Evolutionary conservation across 306 rosid species (phyloP).

Genomic region (Cotoneaster glaucophyllus): DNA sequence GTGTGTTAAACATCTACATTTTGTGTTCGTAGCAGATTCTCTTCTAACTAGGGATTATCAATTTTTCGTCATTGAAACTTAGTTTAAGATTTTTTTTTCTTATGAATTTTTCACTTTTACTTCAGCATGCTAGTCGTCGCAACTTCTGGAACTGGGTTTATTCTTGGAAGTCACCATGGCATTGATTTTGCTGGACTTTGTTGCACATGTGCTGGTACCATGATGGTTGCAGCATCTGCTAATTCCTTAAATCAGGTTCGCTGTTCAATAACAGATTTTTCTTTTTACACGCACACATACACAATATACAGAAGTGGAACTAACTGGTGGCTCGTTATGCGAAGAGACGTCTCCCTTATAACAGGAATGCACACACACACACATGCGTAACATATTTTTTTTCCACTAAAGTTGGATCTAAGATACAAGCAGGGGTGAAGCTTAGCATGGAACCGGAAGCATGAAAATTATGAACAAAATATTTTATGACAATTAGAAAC

Average conservation of each 20-base stretch:
- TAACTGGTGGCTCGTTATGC: too few species aligned
- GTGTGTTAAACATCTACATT: not conserved
- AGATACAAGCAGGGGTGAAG: not conserved
- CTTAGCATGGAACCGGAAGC: not conserved
- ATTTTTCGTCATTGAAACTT: constrained; percentile 1
- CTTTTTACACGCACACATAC: not conserved
- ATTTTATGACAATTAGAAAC: not conserved
- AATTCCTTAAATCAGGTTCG: constrained; percentile 86
- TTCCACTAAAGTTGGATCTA: not conserved
- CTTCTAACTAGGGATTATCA: not conserved
- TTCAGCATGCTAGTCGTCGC: constrained; percentile 86
- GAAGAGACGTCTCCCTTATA: too few species aligned
- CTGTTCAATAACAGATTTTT: not conserved
- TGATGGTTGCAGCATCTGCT: constrained; percentile 99
- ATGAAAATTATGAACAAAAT: not conserved
- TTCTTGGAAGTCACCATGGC: constrained; percentile 67
- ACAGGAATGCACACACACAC: too few species aligned
- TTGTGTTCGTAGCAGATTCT: not conserved
- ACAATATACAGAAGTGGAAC: not conserved
- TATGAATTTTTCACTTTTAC: not conserved
- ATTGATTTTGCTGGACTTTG: constrained; percentile 60
- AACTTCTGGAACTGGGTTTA: constrained; percentile 92
- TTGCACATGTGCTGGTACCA: constrained; percentile 86
- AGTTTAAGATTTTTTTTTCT: not conserved
- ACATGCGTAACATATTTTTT: not conserved